A percentile compares a stretch with the other conserved stretches of the same genome.
Evolutionary conservation across 2,329 filamentous ascomycete genomes (phyloP).

Genomic region (Apiospora rasikravindrae): DNA sequence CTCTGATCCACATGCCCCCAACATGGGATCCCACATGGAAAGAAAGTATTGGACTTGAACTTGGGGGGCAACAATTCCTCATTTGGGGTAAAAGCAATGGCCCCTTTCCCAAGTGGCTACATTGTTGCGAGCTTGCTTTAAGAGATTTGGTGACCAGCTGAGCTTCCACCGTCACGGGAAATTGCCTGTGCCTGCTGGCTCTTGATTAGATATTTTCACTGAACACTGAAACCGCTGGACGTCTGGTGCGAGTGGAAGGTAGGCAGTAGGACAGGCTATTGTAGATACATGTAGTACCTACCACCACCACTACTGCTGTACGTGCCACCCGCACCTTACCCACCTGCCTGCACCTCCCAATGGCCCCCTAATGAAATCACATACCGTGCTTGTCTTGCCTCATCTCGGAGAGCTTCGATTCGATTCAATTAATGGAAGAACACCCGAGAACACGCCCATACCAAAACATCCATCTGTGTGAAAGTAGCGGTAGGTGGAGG

Average conservation of each 20-base stretch:
- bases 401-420: background rate
- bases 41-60: background rate
- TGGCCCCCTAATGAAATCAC: background rate
- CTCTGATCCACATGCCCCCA: conserved; percentile 9
- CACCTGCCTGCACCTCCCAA: background rate
- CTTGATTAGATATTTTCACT: background rate
- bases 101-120: background rate
- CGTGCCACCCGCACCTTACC: background rate
- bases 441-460: background rate
- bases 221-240: background rate
- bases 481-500: background rate
- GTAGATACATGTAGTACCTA: background rate
- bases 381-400: background rate
- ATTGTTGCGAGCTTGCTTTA: background rate
- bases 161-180: background rate
- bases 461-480: background rate
- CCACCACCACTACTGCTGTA: background rate
- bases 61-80: background rate
- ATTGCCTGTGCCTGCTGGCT: background rate
- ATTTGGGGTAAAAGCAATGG: background rate
- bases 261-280: background rate
- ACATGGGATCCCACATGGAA: background rate
- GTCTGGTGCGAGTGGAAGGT: background rate
- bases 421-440: background rate
- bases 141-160: background rate